Base-by-base conservation (phyloP, 1,284 basidiomycete species). In the Xerocomus amazonicus region DNA sequence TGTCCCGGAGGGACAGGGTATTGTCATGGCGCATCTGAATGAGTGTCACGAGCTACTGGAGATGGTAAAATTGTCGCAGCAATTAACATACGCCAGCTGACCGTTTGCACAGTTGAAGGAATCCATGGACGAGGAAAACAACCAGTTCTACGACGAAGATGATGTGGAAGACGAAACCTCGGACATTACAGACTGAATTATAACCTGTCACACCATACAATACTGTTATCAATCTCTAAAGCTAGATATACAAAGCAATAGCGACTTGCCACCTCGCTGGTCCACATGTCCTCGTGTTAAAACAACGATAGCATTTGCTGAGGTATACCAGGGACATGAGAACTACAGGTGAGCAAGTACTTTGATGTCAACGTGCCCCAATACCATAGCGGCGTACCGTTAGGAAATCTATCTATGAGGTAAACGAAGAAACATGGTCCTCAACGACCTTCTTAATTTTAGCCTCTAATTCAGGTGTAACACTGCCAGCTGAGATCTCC, bases 31-130 rank as follows among this genome's bases (percentile, higher is more conserved):
- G 5, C 92, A 98, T 68, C 73, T 98, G 50, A 93, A 90, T 59
- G 96, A 99, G 70, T 97, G 95, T 54, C 95, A 98, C 64, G 95
- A 98, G 72, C 76, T 96, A 45, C 77, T 97, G 13, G 91, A 95
- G 70, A 94, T 95, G 89, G 88, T 89, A 56, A 41, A 77, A 68
- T 43, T 46, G 27, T 33, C 41, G 7, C 46, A 32, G 10, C 43
- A 27, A 1, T 43, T 32, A 17, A 10, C 13, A 6, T 28, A n/a
- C 3, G 40, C 27, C 13, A 10, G 38, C 35, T 45, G 31, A 48
- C 19, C 9, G 14, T 44, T 38, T 38, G 12, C 53, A 1, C 51
- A 90, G 88, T 70, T 90, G 52, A 90, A 85, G 61, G 86, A 90
- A 61, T 79, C 86, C 4, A 87, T 89, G 86, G 83, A 86, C 46